Percentiles rank a stretch among this genome's conserved stretches.
These are phyloP conservation scores for Diophrys sp. DNA, from an alignment of 73 alveolate genomes.

Conservation along the genomic window DNA sequence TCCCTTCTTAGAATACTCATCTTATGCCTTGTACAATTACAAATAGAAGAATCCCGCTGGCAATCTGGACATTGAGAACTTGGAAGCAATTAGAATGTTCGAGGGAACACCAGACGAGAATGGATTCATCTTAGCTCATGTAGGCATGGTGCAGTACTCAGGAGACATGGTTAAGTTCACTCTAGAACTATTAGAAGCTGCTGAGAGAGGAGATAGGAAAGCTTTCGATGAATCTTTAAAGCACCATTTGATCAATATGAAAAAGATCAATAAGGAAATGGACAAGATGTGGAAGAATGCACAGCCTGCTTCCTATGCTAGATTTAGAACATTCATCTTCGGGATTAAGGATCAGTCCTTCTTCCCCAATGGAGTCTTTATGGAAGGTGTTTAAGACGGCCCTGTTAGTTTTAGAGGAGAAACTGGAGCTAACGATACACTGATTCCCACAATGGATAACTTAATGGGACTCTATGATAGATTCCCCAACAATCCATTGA, in stretches of 20 bases:
- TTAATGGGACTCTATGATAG: conserved; percentile 21
- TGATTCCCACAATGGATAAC: conserved; percentile 29
- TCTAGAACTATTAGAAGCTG: conserved; percentile 23
- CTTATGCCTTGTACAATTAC: conserved; percentile 21
- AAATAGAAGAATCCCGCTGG: conserved; percentile 24
- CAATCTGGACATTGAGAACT: conserved; percentile 6
- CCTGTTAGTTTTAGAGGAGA: conserved; percentile 31
- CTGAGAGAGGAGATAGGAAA: conserved; percentile 26
- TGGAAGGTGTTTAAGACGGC: conserved; percentile 24
- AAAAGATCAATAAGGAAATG: conserved; percentile 26
- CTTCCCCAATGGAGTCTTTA: conserved; percentile 30
- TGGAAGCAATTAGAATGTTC: conserved; percentile 15
- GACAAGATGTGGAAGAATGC: conserved; percentile 32
- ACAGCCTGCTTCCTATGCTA: conserved; percentile 8
- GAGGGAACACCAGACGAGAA: conserved; percentile 29
- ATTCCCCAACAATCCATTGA: conserved; percentile 41
- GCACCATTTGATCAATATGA: neutral
- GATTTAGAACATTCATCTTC: conserved; percentile 38
- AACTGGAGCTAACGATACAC: conserved; percentile 35
- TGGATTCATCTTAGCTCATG: conserved; percentile 19
- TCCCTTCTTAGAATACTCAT: conserved; percentile 24
- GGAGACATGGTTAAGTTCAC: conserved; percentile 20
- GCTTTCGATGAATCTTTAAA: conserved; percentile 8
- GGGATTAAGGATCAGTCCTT: conserved; percentile 31
- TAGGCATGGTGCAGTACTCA: conserved; percentile 26